A percentile compares a stretch with the other conserved stretches of the same genome.
phyloP scores from a whole-genome alignment of 495 filamentous ascomycete genomes.

The Cercophora newfieldiana region DNA sequence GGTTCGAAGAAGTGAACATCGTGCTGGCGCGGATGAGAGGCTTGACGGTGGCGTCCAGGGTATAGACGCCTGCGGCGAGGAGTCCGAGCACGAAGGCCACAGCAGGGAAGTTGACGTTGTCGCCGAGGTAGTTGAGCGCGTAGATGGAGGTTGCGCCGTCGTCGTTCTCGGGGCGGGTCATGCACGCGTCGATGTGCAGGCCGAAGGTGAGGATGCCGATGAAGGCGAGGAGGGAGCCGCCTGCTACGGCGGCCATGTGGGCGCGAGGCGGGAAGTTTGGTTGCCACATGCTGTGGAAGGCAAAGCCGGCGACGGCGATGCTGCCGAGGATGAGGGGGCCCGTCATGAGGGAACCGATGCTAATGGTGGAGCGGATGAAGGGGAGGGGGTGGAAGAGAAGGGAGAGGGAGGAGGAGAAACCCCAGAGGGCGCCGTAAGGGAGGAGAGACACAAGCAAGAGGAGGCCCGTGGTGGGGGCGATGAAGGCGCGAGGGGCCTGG shows the following conservation, averaged over 20 bases:
- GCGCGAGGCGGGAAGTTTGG: slow-evolving; percentile 29
- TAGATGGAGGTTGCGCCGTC: slow-evolving; percentile 26
- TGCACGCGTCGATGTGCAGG: slow-evolving; percentile 38
- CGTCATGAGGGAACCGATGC: slow-evolving; percentile 46
- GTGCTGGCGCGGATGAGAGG: slow-evolving; percentile 44
- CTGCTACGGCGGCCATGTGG: slow-evolving; percentile 33
- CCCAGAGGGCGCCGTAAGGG: slow-evolving; percentile 44
- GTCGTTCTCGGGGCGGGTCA: slow-evolving; percentile 28
- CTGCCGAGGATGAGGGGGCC: slow-evolving; percentile 42
- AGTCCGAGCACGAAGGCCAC: slow-evolving; percentile 43
- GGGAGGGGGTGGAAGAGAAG: slow-evolving; percentile 48
- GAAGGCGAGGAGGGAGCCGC: slow-evolving; percentile 38
- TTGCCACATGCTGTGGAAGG: slow-evolving; percentile 24
- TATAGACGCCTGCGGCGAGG: slow-evolving; percentile 36
- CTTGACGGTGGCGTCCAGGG: slow-evolving; percentile 35
- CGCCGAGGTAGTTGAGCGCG: slow-evolving; percentile 28
- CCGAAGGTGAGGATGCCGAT: slow-evolving; percentile 45
- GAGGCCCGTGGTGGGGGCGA: slow-evolving; percentile 46
- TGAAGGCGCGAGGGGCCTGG: slow-evolving; percentile 44
- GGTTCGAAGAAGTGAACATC: slow-evolving; percentile 43
- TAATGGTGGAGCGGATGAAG: slow-evolving; percentile 39
- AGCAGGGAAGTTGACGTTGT: slow-evolving; percentile 38
- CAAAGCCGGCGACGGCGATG: slow-evolving; percentile 29
- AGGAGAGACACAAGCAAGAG: slow-evolving; percentile 45
- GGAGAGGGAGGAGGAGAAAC: slow-evolving; percentile 43